Evolutionary conservation across 805 yeast species (phyloP).

Genomic region (Saccharomycopsis oosterbeekiorum): DNA sequence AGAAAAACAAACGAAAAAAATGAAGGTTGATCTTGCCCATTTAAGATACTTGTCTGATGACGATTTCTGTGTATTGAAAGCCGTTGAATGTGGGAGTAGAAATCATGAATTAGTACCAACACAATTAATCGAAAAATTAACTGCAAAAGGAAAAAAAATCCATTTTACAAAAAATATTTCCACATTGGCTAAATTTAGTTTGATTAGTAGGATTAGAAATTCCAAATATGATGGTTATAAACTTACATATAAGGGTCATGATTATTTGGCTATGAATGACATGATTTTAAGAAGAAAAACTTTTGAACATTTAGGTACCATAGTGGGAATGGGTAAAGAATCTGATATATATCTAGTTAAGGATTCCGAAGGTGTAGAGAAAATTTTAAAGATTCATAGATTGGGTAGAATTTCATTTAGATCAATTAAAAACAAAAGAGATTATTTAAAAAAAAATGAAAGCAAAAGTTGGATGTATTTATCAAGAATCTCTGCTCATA

Average conservation of each 20-base stretch:
- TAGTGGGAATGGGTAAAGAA: slow-evolving; percentile 95
- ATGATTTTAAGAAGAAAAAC: slow-evolving; percentile 60
- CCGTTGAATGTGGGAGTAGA: slow-evolving; percentile 82
- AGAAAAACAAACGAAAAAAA: slow-evolving; percentile 22
- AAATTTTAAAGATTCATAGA: slow-evolving; percentile 83
- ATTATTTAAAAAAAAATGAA: slow-evolving; percentile 62
- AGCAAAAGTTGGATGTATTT: slow-evolving; percentile 90
- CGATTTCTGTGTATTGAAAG: slow-evolving; percentile 82
- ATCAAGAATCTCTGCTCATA: slow-evolving; percentile 82
- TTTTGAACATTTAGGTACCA: slow-evolving; percentile 69
- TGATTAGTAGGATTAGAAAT: slow-evolving; percentile 71
- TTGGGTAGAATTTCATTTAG: slow-evolving; percentile 90
- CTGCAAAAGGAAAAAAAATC: slow-evolving; percentile 38
- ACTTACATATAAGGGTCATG: slow-evolving; percentile 82
- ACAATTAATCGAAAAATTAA: slow-evolving; percentile 64
- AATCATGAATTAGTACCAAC: slow-evolving; percentile 96
- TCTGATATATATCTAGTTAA: slow-evolving; percentile 86
- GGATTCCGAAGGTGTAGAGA: slow-evolving; percentile 52
- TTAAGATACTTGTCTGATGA: slow-evolving; percentile 89
- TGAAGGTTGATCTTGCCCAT: slow-evolving; percentile 89
- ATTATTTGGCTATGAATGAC: slow-evolving; percentile 80
- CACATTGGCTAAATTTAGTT: slow-evolving; percentile 77
- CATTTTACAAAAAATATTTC: slow-evolving; percentile 71
- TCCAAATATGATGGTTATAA: slow-evolving; percentile 94
- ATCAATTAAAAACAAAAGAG: slow-evolving; percentile 89